Conservation (phyloP, 2,329 filamentous ascomycete genomes). For the Penicillium janthinellum region DNA sequence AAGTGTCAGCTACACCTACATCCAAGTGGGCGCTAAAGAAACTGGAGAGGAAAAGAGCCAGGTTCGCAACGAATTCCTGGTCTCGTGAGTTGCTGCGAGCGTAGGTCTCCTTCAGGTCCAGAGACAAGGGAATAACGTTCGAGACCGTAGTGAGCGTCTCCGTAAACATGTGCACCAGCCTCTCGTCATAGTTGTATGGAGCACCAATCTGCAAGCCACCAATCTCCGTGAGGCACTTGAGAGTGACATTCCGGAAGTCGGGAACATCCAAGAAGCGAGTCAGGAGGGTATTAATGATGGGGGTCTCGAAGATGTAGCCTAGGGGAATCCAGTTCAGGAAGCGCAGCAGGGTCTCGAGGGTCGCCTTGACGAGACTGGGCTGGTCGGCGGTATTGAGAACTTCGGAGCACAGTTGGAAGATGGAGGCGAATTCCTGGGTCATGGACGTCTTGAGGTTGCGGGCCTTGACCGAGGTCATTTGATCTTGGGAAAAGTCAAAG, state of each 20-base stretch:
- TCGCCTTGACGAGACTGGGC: conserved; percentile 89
- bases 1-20: conserved; percentile 50
- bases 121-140: conserved; percentile 84
- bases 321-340: conserved; percentile 99
- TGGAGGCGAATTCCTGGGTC: conserved; percentile 97
- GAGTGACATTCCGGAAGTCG: conserved; percentile 93
- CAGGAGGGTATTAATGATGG: conserved; percentile 90
- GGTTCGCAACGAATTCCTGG: conserved; percentile 96
- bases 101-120: conserved; percentile 91
- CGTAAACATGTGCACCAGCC: conserved; percentile 97
- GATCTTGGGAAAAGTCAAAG: conserved; percentile 97
- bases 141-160: conserved; percentile 91
- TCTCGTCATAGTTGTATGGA: conserved; percentile 82
- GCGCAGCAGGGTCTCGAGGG: conserved; percentile 88
- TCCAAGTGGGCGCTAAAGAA: conserved; percentile 93
- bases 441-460: conserved; percentile 97
- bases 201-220: conserved; percentile 84
- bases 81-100: conserved; percentile 87
- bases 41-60: conserved; percentile 93
- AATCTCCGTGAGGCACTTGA: conserved; percentile 97
- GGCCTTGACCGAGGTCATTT: conserved; percentile 98
- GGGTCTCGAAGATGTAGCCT: conserved; percentile 98
- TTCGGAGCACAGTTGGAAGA: conserved; percentile 96
- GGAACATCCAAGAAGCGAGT: conserved; percentile 90
- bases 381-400: conserved; percentile 89